These are phyloP conservation scores for Zymoseptoria passerinii DNA, from an alignment of 2,329 filamentous ascomycete species.

Conservation along the genomic window DNA sequence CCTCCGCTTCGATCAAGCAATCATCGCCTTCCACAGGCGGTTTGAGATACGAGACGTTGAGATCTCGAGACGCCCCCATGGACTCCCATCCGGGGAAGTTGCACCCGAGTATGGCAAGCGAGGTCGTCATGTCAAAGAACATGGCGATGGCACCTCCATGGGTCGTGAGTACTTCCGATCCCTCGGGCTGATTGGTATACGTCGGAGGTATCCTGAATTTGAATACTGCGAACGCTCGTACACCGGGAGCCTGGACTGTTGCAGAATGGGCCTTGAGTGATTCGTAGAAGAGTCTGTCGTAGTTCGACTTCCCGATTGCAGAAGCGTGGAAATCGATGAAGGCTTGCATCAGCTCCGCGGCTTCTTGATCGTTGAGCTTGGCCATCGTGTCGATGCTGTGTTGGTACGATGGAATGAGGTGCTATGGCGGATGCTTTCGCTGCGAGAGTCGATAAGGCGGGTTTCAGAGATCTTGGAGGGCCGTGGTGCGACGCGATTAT, in stretches of 20 bases:
- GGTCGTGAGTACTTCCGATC: constrained; percentile 6
- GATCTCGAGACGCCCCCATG: constrained; percentile 32
- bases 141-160: constrained; percentile 41
- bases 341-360: constrained; percentile 3
- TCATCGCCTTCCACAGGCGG: constrained; percentile 33
- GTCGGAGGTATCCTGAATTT: constrained; percentile 10
- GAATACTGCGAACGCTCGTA: constrained; percentile 9
- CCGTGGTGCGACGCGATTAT: background rate
- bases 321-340: constrained; percentile 5
- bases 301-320: constrained; percentile 9
- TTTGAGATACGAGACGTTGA: constrained; percentile 39
- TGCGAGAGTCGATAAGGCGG: too few species aligned
- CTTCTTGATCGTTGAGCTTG: constrained; percentile 2
- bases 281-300: constrained; percentile 10
- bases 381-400: background rate
- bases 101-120: constrained; percentile 22
- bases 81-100: constrained; percentile 28
- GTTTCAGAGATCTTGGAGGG: background rate
- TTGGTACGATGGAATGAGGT: background rate
- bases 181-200: constrained; percentile 12
- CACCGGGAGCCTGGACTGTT: constrained; percentile 3
- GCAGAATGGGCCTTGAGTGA: constrained; percentile 3
- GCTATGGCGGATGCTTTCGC: background rate
- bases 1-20: constrained; percentile 34
- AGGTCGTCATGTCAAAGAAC: constrained; percentile 47